Evolutionary conservation across 257 asterid genomes (phyloP), one percentile per base, ranked within the genome.

Genomic region (Asclepias syriaca): DNA sequence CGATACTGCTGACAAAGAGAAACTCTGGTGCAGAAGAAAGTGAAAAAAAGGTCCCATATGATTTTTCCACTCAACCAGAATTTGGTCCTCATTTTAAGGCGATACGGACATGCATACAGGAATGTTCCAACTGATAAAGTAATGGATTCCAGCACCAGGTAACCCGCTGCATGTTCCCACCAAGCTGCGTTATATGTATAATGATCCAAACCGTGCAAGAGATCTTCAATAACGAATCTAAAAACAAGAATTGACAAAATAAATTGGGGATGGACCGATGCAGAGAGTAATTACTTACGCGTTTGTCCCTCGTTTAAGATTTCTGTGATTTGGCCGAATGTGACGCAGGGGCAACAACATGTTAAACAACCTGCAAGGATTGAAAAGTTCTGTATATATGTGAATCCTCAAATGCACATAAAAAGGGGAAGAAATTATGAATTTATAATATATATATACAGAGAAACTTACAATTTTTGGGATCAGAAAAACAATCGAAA

Each of bases 241-340:
- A 29, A 29, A 29, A 29, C 34, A 29, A 29, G 34, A 29, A 29
- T 29, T 29, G 34, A 29, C 34, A 29, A 29, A 29, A 29, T 29
- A 29, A 29, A 29, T 4, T 2, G 39, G 39, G 39, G 39, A 34
- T 34, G 5, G 39, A 29, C 34, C 27, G 27, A 24, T 29, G 34
- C 3, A 34, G 39, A 34, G 39, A 34, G 39, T 34, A 34, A 34
- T 34, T 3, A 46, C 84, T 77, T 70, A 80, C 84, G 74, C 16
- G 53, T 49, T 16, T 80, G 70, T 70, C 84, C 84, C 66, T 55
- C 45, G 19, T 80, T 79, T 3, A 80, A 5, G 3, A 77, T 80
- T 21, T 80, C 84, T 8, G 81, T 81, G 51, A 77, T 69, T 65
- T 77, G 84, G 39, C 84, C 84, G 51, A 80, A 80, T 48, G 81